Evolutionary conservation across 2,329 filamentous ascomycete genomes (phyloP).

Genomic region (Cercospora sojina): DNA sequence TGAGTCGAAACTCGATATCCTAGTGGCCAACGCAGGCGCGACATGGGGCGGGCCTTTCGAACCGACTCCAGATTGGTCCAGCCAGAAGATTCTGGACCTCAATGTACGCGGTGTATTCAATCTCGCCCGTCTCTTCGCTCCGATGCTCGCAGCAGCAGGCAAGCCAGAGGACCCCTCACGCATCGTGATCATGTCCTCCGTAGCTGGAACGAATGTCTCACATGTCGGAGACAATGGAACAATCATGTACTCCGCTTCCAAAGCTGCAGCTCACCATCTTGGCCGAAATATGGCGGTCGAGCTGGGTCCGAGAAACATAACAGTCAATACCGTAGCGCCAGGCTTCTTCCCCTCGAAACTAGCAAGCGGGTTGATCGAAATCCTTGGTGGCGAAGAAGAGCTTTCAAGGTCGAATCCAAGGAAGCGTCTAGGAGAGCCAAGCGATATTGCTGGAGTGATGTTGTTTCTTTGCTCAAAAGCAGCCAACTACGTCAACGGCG

Average conservation of each 20-base stretch:
- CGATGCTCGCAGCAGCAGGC: conserved; percentile 65
- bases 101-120: conserved; percentile 85
- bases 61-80: conserved; percentile 73
- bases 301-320: conserved; percentile 73
- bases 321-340: conserved; percentile 69
- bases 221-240: conserved; percentile 69
- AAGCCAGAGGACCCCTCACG: conserved; percentile 65
- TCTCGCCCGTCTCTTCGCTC: conserved; percentile 57
- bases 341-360: conserved; percentile 68
- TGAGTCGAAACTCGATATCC: conserved; percentile 76
- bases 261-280: conserved; percentile 82
- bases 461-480: conserved; percentile 69
- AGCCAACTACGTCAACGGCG: conserved; percentile 68
- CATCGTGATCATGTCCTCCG: conserved; percentile 78
- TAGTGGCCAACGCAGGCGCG: conserved; percentile 88
- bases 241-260: conserved; percentile 79
- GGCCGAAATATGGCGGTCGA: conserved; percentile 78
- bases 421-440: conserved; percentile 63
- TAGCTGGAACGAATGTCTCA: conserved; percentile 74
- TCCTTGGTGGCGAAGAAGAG: conserved; percentile 65
- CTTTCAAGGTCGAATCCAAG: conserved; percentile 63
- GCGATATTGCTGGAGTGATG: conserved; percentile 75
- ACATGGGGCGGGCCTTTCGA: conserved; percentile 85
- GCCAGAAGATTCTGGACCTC: conserved; percentile 84
- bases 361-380: conserved; percentile 70